Base-by-base conservation (phyloP, 176 grass and related monocot genomes). In the Cenchrus purpureus region DNA sequence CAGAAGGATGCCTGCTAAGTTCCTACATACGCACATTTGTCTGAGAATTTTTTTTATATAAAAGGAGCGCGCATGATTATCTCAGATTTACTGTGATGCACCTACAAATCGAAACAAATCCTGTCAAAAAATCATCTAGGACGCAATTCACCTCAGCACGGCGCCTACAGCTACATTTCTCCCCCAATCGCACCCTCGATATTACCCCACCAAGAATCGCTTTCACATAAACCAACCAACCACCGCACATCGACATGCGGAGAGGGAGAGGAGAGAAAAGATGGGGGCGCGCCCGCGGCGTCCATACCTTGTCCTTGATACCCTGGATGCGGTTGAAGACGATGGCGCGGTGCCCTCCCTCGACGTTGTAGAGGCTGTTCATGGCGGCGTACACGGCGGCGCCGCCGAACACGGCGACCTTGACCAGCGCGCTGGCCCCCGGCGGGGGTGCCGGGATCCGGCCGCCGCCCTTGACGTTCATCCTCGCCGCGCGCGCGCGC, bases 301-400 rank as follows among this genome's bases (percentile, higher is more conserved):
- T 20, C 20, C 49, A 19, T 7, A 97, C 94, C 85, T 90, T 93
- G 59, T 97, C 85, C 71, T 94, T 97, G 75, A 97, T 88, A 1
- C 94, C 94, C 53, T 94, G 52, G 79, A 97, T 82, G 45, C 94
- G 94, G 79, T 94, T 97, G 91, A 94, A 97, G 65, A 97, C 94
- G 65, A 94, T 94, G 69, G 94, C 94, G 2, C 94, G 94, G 57
- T 97, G 94, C 0, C 94, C 94, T 1, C 91, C 91, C 71, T 97
- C 94, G 54, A 97, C 94, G 87, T 97, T 97, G 87, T 94, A 97
- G 20, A 97, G 85, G 76, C 89, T 90, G 89, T 92, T 94, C 67
- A 88, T 42, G 51, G 83, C 91, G 31, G 89, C 94, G 74, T 97
- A 94, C 20, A 97, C 71, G 65, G 76, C 82, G 65, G 84, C 87